These are phyloP conservation scores for Cnidoscolus chayamansa DNA, from an alignment of 441 rosid species.

Conservation along the genomic window DNA sequence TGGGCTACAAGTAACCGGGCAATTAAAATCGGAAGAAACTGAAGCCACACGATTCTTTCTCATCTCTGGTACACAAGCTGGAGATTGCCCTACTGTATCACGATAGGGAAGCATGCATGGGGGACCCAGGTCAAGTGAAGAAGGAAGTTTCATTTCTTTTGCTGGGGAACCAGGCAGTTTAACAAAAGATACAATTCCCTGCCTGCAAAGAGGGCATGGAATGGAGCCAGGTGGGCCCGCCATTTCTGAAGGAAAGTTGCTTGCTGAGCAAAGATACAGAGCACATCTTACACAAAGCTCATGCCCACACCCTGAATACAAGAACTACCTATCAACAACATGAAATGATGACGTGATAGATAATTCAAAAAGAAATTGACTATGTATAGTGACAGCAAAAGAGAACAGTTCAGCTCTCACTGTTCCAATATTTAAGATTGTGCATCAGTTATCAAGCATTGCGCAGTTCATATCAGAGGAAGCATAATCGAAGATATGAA, in stretches of 20 bases:
- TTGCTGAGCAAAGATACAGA: constrained; percentile 82
- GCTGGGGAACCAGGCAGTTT: constrained; percentile 65
- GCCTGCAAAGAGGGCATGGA: constrained; percentile 94
- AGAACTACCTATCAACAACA: constrained; percentile 4
- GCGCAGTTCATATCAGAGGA: not conserved
- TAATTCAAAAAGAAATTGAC: not conserved
- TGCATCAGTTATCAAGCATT: not conserved
- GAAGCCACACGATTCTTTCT: constrained; percentile 64
- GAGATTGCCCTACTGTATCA: constrained; percentile 51
- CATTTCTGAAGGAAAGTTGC: constrained; percentile 61
- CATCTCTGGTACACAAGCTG: constrained; percentile 50
- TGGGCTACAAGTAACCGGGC: constrained; percentile 92
- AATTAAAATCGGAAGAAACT: constrained; percentile 75
- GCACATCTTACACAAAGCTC: constrained; percentile 92
- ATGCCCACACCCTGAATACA: constrained; percentile 73
- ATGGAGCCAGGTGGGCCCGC: constrained; percentile 75
- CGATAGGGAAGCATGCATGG: constrained; percentile 86
- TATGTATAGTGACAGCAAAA: not conserved
- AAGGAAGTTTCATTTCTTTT: constrained; percentile 58
- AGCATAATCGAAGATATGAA: not conserved
- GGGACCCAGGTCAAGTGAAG: constrained; percentile 82
- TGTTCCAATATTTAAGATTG: not conserved
- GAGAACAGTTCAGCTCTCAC: not conserved
- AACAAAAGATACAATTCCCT: constrained; percentile 68
- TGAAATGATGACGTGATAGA: not conserved